Evolutionary conservation across 1,284 basidiomycete genomes (phyloP), one percentile per base, ranked within the genome.

Genomic region (Ustilago sp.): DNA sequence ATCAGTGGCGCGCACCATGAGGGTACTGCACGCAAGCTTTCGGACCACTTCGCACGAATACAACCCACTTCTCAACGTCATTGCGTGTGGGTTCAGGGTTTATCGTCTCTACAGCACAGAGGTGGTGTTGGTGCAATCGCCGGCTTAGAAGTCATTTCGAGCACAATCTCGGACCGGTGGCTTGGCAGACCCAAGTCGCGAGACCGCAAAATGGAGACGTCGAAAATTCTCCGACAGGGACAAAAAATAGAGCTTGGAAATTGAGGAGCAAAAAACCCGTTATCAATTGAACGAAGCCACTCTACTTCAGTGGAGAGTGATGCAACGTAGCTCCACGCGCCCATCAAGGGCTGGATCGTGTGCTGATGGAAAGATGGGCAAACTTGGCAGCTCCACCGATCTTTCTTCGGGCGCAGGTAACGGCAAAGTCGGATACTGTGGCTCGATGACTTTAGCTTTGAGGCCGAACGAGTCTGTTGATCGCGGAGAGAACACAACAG

Each of bases 271-370:
- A 19, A 60, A 60, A 60, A 32, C 8, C 36, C 23, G 47, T 35
- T 47, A 51, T 36, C 11, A 58, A 58, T 48, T 58, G 56, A 19
- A 43, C 45, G 34, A 57, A 19, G 31, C 34, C 28, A 23, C 19
- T 8, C 31, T 48, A 23, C 28, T n/a, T 62, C 51, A 64, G 8
- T 17, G 23, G 19, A 64, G 47, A 0, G 61, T 60, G 58, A 77
- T 68, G 23, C 50, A 63, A 19, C 73, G 63, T 23, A 77, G 65
- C 56, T 73, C 75, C 12, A 77, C 75, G 41, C 19, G 53, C 11
- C 75, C 75, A 19, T 77, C 53, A 19, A 69, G 38, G 15, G 4
- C 15, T 2, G 67, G 54, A 50, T 70, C 67, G 55, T 77, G 75
- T 7, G 63, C 59, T 1, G 75, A 77, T 6, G 67, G 67, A 56